These are phyloP conservation scores for Acephala macrosclerotiorum DNA, from an alignment of 2,329 filamentous ascomycete genomes.

Conservation along the genomic window DNA sequence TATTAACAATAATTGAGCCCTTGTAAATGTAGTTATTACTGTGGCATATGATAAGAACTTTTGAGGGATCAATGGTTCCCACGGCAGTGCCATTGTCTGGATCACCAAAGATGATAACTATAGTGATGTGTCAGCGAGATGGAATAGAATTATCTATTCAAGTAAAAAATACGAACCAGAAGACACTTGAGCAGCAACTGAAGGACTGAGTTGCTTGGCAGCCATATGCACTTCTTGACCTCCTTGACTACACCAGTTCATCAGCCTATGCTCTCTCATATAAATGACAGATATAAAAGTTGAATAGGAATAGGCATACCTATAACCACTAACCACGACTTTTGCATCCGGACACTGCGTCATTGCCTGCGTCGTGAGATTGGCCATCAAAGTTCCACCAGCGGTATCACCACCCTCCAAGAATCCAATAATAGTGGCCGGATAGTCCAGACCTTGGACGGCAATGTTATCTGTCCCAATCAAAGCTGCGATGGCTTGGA, in stretches of 20 bases:
- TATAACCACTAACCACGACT: conserved; percentile 7
- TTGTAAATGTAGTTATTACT: neutral
- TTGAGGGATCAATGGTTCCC: neutral
- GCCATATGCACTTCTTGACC: neutral
- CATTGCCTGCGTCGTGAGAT: neutral
- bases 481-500: conserved; percentile 50
- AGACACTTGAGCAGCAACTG: neutral
- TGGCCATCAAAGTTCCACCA: neutral
- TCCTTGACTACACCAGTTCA: neutral
- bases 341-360: conserved; percentile 2
- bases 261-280: neutral
- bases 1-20: neutral
- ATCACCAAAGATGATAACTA: conserved; percentile 6
- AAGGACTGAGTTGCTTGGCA: neutral
- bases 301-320: neutral
- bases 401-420: neutral
- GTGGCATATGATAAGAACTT: neutral
- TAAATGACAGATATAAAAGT: too few relatives aligned
- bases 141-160: neutral
- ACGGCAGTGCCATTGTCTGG: conserved; percentile 5
- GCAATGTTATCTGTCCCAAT: conserved; percentile 54
- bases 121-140: neutral
- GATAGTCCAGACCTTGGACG: conserved; percentile 31
- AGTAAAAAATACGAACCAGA: neutral
- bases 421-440: conserved; percentile 26